Evolutionary conservation across 2,329 filamentous ascomycete species (phyloP).

Genomic region (Corynespora cassiicola): DNA sequence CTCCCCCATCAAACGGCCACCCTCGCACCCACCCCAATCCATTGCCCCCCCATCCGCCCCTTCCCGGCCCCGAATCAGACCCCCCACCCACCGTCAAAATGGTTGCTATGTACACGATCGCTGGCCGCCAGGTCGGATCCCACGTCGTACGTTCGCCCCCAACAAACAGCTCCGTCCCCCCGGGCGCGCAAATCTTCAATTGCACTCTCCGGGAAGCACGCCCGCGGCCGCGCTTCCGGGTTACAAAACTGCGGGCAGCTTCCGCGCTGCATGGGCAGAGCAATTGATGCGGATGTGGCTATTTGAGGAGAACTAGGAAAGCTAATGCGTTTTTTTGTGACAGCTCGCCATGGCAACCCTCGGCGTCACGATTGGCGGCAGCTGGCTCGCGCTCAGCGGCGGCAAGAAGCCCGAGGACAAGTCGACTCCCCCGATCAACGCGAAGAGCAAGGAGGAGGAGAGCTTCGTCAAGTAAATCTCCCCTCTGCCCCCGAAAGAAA

Average conservation of each 20-base stretch:
- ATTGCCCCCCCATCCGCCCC: slow-evolving; percentile 35
- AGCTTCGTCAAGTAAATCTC: slow-evolving; percentile 68
- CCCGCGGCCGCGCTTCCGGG: not conserved
- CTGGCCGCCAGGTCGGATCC: slow-evolving; percentile 61
- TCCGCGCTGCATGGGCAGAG: not conserved
- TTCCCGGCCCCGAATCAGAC: slow-evolving; percentile 19
- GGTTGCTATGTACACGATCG: slow-evolving; percentile 60
- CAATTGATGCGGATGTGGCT: not conserved
- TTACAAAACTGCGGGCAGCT: slow-evolving; percentile 5
- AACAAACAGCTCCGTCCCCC: too few species aligned
- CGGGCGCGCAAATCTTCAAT: slow-evolving; percentile 6
- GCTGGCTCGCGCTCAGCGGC: slow-evolving; percentile 42
- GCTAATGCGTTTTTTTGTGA: not conserved
- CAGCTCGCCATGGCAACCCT: slow-evolving; percentile 68
- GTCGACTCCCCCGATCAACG: slow-evolving; percentile 65
- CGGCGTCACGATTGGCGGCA: slow-evolving; percentile 39
- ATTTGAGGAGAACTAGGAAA: slow-evolving; percentile 10
- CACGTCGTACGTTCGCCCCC: slow-evolving; percentile 54
- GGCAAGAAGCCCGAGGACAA: slow-evolving; percentile 51
- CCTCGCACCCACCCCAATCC: slow-evolving; percentile 35
- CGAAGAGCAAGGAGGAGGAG: slow-evolving; percentile 71
- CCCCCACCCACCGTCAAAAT: slow-evolving; percentile 45
- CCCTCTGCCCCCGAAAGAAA: not conserved
- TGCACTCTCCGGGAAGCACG: not conserved
- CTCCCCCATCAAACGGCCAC: slow-evolving; percentile 8